Conservation (phyloP, 176 grass and related monocot species). For the Oryza officinalis region DNA sequence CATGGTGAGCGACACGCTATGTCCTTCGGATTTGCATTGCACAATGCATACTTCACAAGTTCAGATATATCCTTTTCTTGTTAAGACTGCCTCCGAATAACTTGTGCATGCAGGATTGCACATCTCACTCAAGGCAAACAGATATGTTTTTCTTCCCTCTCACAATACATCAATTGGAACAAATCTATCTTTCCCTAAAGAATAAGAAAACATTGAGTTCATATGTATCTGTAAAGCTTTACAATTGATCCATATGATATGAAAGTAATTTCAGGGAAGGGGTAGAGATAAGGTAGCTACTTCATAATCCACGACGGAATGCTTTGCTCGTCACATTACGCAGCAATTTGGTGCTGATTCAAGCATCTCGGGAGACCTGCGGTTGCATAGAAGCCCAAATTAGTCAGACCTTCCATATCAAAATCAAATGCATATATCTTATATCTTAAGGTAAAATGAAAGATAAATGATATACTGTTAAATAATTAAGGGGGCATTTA, state of each 20-base stretch:
- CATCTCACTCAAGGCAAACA: not conserved
- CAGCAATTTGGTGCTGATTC: slow-evolving; percentile 61
- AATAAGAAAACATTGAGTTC: slow-evolving; percentile 14
- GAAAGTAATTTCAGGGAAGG: slow-evolving; percentile 2
- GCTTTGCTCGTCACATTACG: slow-evolving; percentile 57
- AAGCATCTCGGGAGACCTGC: slow-evolving; percentile 83
- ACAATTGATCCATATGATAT: slow-evolving; percentile 23
- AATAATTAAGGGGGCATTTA: not conserved
- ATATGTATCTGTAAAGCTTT: slow-evolving; percentile 28
- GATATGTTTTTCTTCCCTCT: slow-evolving; percentile 2
- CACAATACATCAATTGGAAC: slow-evolving; percentile 10
- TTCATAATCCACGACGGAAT: slow-evolving; percentile 13
- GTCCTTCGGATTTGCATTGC: not conserved
- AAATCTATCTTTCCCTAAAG: slow-evolving; percentile 20
- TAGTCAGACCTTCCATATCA: not conserved
- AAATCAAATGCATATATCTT: not conserved
- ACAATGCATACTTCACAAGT: not conserved
- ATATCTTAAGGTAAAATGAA: not conserved
- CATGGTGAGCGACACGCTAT: not conserved
- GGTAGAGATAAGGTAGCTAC: slow-evolving; percentile 4
- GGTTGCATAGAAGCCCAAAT: slow-evolving; percentile 11
- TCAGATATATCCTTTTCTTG: not conserved
- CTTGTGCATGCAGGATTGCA: not conserved
- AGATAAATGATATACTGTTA: not conserved
- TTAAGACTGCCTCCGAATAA: not conserved